These are phyloP conservation scores for Nakaseomyces bracarensis DNA, from an alignment of 1,139 yeast genomes.

Conservation along the genomic window DNA sequence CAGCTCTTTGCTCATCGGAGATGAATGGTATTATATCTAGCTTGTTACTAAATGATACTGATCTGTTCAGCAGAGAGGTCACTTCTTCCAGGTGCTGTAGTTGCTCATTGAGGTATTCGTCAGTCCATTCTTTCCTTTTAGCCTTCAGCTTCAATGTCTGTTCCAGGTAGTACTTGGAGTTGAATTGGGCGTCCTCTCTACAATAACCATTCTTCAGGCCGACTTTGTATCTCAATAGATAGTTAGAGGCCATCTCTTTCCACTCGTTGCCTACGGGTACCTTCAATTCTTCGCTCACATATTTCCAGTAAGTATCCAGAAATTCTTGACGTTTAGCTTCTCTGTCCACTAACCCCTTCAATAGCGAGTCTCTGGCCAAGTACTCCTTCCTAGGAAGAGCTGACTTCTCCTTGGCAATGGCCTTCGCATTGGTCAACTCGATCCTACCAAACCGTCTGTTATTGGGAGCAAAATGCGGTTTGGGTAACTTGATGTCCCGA, in stretches of 20 bases:
- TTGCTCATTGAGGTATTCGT: slow-evolving; percentile 21
- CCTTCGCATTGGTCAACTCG: slow-evolving; percentile 42
- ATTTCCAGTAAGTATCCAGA: slow-evolving; percentile 24
- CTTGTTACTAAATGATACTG: slow-evolving; percentile 36
- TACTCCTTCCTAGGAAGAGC: slow-evolving; percentile 40
- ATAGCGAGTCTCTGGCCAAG: slow-evolving; percentile 45
- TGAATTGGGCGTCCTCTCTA: slow-evolving; percentile 49
- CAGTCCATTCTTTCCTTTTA: slow-evolving; percentile 37
- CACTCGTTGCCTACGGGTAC: slow-evolving; percentile 22
- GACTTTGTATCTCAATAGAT: slow-evolving; percentile 46
- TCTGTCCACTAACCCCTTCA: slow-evolving; percentile 36
- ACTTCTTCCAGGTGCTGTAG: slow-evolving; percentile 29
- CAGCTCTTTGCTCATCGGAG: slow-evolving; percentile 33
- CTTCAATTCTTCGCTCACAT: slow-evolving; percentile 27
- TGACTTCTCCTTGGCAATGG: slow-evolving; percentile 26
- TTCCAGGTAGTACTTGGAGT: slow-evolving; percentile 45
- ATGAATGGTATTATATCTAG: slow-evolving; percentile 34
- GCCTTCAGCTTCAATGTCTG: slow-evolving; percentile 42
- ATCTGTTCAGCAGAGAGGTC: slow-evolving; percentile 18
- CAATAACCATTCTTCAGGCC: slow-evolving; percentile 44
- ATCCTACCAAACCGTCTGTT: slow-evolving; percentile 75
- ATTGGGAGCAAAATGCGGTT: slow-evolving; percentile 83
- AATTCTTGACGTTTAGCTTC: slow-evolving; percentile 34
- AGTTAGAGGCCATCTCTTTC: slow-evolving; percentile 18
- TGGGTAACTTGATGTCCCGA: slow-evolving; percentile 60